Evolutionary conservation across 116 monocot genomes (phyloP).

Genomic region (Thalassia testudinum): DNA sequence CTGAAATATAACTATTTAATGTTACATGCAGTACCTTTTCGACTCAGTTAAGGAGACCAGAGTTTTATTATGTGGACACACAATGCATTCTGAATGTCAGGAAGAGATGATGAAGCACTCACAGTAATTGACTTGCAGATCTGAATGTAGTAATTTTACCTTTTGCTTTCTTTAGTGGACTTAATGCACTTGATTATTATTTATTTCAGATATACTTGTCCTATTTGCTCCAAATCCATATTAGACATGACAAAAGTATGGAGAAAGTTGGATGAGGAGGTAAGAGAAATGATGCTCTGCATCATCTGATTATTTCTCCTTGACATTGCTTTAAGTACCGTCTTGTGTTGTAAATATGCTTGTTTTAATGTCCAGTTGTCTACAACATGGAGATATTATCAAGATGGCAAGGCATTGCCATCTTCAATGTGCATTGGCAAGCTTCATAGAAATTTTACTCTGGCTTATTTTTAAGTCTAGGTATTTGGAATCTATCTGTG

Average conservation of each 20-base stretch:
- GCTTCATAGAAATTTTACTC: too few species aligned
- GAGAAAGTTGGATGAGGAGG: slow-evolving; percentile 61
- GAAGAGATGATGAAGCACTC: slow-evolving; percentile 50
- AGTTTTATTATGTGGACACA: slow-evolving; percentile 74
- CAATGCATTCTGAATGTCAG: slow-evolving; percentile 54
- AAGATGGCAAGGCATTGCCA: too few species aligned
- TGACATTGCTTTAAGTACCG: too few species aligned
- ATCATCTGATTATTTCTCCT: too few species aligned
- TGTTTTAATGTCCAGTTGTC: too few species aligned
- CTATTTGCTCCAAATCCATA: slow-evolving; percentile 72
- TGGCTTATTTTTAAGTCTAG: too few species aligned
- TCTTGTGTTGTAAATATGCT: too few species aligned
- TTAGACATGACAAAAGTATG: slow-evolving; percentile 50
- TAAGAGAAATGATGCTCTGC: slow-evolving; percentile 1
- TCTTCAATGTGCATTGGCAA: too few species aligned
- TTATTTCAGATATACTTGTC: slow-evolving; percentile 56
- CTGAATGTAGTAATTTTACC: not conserved
- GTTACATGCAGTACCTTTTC: slow-evolving; percentile 63
- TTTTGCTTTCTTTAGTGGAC: not conserved
- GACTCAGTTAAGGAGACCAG: slow-evolving; percentile 64
- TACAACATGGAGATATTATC: too few species aligned
- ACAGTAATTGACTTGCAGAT: slow-evolving; percentile 23
- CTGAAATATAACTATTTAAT: too few species aligned
- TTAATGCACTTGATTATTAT: slow-evolving; percentile 1
- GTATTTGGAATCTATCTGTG: too few species aligned